These are phyloP conservation scores for Ogataea ganodermae DNA, from an alignment of 805 yeast genomes.

Conservation along the genomic window DNA sequence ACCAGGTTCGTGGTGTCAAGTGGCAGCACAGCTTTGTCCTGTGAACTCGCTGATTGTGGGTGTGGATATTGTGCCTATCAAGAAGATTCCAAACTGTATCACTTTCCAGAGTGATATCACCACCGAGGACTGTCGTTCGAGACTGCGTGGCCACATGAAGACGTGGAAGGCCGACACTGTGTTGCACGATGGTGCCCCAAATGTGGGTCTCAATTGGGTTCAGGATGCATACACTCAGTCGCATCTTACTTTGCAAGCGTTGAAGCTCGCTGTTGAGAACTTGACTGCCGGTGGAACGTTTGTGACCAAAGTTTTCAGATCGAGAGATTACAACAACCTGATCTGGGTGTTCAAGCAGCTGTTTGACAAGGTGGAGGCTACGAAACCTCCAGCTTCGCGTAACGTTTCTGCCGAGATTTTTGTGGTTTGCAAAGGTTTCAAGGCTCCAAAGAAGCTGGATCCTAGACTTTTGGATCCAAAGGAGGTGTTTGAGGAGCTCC, in stretches of 20 bases:
- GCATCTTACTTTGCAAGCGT: slow-evolving; percentile 90
- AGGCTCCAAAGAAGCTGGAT: slow-evolving; percentile 94
- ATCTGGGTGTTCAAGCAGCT: slow-evolving; percentile 97
- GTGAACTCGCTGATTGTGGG: slow-evolving; percentile 92
- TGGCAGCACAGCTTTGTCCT: slow-evolving; percentile 92
- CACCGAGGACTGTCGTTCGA: slow-evolving; percentile 95
- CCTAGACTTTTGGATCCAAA: slow-evolving; percentile 89
- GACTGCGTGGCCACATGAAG: slow-evolving; percentile 91
- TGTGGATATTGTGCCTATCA: slow-evolving; percentile 98
- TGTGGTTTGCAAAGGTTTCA: slow-evolving; percentile 93
- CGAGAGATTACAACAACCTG: slow-evolving; percentile 96
- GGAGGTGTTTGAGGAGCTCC: slow-evolving; percentile 91
- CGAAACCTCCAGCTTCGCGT: slow-evolving; percentile 98
- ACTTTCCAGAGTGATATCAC: slow-evolving; percentile 97
- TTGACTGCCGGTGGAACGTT: slow-evolving; percentile 90
- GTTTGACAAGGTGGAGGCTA: slow-evolving; percentile 96
- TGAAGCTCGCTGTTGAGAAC: slow-evolving; percentile 92
- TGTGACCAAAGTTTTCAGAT: slow-evolving; percentile 94
- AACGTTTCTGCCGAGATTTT: slow-evolving; percentile 98
- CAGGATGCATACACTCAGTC: slow-evolving; percentile 99
- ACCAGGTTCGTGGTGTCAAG: slow-evolving; percentile 99
- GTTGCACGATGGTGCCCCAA: slow-evolving; percentile 99
- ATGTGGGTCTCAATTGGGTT: slow-evolving; percentile 99
- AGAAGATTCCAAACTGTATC: slow-evolving; percentile 91
- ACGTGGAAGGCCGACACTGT: slow-evolving; percentile 99